Percentiles rank a stretch among this genome's conserved stretches.
Conservation (phyloP, 345 rosid genomes). For the Conringia planisiliqua region DNA sequence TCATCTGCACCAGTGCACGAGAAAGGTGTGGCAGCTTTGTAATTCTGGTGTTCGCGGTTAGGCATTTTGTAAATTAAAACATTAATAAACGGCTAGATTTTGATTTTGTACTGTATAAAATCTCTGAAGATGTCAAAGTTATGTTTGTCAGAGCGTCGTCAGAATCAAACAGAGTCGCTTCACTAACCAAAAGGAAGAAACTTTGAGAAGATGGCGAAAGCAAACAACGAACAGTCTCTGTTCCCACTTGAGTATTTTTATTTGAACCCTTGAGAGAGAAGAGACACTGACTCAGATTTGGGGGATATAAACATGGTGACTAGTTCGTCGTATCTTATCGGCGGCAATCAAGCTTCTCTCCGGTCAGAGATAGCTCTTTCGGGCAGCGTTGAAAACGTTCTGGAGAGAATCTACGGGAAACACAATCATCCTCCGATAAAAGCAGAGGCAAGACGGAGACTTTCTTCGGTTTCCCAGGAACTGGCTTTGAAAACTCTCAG, state of each 20-base stretch:
- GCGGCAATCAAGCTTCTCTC: background rate
- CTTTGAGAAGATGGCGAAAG: background rate
- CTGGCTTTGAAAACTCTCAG: conserved; percentile 28
- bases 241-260: background rate
- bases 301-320: background rate
- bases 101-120: background rate
- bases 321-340: background rate
- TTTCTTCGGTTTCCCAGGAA: conserved; percentile 38
- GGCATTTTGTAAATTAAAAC: no score
- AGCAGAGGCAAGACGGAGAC: conserved; percentile 14
- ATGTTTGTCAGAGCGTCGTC: background rate
- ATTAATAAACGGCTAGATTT: background rate
- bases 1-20: no score
- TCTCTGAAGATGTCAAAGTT: background rate
- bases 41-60: background rate
- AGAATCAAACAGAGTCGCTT: background rate
- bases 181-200: background rate
- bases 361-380: conserved; percentile 28
- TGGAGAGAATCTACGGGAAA: conserved; percentile 33
- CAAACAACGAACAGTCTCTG: background rate
- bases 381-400: conserved; percentile 30
- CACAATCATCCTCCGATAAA: conserved; percentile 29
- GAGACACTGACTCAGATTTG: no score
- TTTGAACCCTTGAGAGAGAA: background rate
- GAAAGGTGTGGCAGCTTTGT: background rate